These are phyloP conservation scores for Poa pratensis DNA, from an alignment of 176 grass and related monocot species.

Conservation along the genomic window DNA sequence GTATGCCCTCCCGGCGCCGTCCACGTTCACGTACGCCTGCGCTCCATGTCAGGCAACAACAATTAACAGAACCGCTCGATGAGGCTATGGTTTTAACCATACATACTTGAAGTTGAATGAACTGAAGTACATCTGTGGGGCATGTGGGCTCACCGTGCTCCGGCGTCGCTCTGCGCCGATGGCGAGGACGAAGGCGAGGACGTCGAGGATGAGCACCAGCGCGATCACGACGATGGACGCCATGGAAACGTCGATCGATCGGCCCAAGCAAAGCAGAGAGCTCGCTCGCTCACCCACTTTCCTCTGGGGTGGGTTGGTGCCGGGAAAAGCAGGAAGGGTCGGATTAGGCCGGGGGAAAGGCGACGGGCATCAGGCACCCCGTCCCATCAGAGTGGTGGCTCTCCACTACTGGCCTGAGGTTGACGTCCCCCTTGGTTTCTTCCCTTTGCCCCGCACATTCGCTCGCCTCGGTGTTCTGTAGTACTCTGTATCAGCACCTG, in stretches of 20 bases:
- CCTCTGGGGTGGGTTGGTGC: neutral
- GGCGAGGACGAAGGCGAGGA: conserved; percentile 88
- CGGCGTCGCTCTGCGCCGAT: conserved; percentile 82
- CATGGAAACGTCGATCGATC: conserved; percentile 8
- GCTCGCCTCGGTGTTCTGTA: neutral
- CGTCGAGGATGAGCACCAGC: conserved; percentile 57
- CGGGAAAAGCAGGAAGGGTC: neutral
- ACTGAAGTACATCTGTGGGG: neutral
- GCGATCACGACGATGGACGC: conserved; percentile 49
- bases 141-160: conserved; percentile 76
- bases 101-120: neutral
- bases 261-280: too few species aligned
- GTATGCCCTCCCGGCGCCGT: neutral
- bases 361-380: neutral
- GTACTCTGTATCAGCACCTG: neutral
- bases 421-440: neutral
- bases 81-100: too few species aligned
- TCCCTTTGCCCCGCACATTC: neutral
- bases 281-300: neutral
- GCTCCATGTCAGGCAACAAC: neutral
- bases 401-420: conserved; percentile 10
- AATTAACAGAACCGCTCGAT: neutral
- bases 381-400: neutral
- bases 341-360: neutral
- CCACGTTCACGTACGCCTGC: conserved; percentile 45